phyloP scores from a whole-genome alignment of 495 filamentous ascomycete genomes.

The Pyrenula massariospora region DNA sequence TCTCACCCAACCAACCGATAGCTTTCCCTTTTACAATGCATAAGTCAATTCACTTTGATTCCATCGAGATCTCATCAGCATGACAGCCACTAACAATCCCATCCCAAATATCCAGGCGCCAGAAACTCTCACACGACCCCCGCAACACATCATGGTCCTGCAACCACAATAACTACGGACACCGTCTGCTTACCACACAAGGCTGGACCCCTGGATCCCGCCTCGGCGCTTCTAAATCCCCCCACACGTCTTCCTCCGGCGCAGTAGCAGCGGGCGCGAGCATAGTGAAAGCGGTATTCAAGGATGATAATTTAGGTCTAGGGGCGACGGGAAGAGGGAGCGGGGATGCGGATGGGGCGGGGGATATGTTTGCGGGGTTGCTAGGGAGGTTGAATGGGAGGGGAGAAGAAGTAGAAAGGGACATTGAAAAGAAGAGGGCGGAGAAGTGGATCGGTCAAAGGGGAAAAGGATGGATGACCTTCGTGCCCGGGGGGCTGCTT shows the following conservation, averaged over 20 bases:
- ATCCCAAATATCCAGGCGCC: too few species aligned
- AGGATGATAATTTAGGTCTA: neutral
- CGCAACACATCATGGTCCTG: neutral
- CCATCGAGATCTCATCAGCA: too few species aligned
- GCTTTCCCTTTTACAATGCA: neutral
- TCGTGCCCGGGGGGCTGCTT: conserved; percentile 8
- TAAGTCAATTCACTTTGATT: neutral
- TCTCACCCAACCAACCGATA: too few species aligned
- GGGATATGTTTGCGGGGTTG: neutral
- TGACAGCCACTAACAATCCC: too few species aligned
- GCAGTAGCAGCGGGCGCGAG: neutral
- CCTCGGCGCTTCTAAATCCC: neutral
- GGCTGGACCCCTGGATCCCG: neutral
- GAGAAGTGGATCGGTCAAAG: conserved; percentile 2
- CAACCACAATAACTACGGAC: neutral
- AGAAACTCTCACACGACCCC: neutral
- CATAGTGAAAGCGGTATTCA: neutral
- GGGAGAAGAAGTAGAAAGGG: conserved; percentile 17
- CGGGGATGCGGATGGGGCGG: neutral
- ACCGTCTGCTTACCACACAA: neutral
- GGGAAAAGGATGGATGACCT: conserved; percentile 1
- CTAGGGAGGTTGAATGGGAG: conserved; percentile 17
- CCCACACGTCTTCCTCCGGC: neutral
- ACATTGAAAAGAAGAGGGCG: conserved; percentile 2
- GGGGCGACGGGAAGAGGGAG: neutral